These are phyloP conservation scores for Gilbertella persicaria DNA, from an alignment of 371 early-diverging fungal species.

Conservation along the genomic window DNA sequence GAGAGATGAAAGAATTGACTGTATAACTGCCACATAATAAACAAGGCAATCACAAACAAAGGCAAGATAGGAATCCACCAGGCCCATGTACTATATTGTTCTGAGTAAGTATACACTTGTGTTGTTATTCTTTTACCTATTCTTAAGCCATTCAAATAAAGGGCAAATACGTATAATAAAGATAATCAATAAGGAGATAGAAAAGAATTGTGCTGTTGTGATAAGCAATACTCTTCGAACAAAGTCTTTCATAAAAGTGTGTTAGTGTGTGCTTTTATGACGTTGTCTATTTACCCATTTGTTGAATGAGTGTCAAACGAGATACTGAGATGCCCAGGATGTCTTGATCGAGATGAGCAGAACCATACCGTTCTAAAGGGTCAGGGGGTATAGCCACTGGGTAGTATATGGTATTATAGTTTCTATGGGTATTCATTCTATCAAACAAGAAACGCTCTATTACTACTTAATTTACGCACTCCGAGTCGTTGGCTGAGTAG, in stretches of 20 bases:
- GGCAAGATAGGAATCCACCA: slow-evolving; percentile 24
- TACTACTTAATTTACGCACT: too few relatives aligned
- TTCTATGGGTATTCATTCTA: not conserved
- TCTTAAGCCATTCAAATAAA: slow-evolving; percentile 23
- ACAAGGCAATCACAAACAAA: slow-evolving; percentile 1
- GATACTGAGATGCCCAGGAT: slow-evolving; percentile 29
- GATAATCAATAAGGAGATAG: slow-evolving; percentile 20
- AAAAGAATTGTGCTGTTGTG: slow-evolving; percentile 64
- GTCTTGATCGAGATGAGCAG: slow-evolving; percentile 26
- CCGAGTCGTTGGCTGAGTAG: too few relatives aligned
- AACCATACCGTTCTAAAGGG: slow-evolving; percentile 23
- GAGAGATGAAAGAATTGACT: slow-evolving; percentile 18
- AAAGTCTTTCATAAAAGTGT: slow-evolving; percentile 6
- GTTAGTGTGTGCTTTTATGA: not conserved
- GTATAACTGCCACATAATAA: slow-evolving; percentile 23
- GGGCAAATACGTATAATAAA: slow-evolving; percentile 22
- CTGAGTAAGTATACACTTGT: not conserved
- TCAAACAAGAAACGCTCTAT: too few relatives aligned
- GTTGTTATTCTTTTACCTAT: slow-evolving; percentile 9
- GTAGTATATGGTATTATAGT: slow-evolving; percentile 17
- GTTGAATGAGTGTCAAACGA: slow-evolving; percentile 17
- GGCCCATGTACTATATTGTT: slow-evolving; percentile 9
- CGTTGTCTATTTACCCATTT: slow-evolving; percentile 15
- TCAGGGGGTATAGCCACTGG: slow-evolving; percentile 16
- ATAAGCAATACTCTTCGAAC: slow-evolving; percentile 22